Evolutionary conservation across 805 yeast genomes (phyloP).

Genomic region (Yarrowia divulgata): DNA sequence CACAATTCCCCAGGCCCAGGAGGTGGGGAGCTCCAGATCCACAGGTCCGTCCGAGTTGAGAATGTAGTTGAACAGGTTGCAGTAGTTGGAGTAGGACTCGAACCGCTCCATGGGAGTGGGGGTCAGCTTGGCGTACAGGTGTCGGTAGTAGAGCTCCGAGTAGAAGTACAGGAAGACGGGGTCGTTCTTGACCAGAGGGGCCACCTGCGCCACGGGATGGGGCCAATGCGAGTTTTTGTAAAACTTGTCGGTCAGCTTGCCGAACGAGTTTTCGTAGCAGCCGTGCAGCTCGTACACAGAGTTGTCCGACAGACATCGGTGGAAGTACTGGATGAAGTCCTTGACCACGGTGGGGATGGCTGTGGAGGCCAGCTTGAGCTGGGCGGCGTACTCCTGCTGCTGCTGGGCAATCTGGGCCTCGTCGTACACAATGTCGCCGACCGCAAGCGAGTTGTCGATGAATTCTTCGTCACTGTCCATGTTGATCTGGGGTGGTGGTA

Average conservation of each 20-base stretch:
- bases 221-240: constrained; percentile 58
- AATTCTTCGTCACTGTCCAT: constrained; percentile 39
- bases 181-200: constrained; percentile 56
- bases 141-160: constrained; percentile 60
- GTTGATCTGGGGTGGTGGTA: neutral
- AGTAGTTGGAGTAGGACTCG: constrained; percentile 59
- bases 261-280: constrained; percentile 57
- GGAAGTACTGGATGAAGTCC: constrained; percentile 55
- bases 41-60: constrained; percentile 56
- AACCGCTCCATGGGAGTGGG: constrained; percentile 57
- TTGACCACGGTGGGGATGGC: constrained; percentile 56
- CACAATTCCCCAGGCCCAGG: constrained; percentile 62
- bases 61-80: constrained; percentile 57
- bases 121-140: constrained; percentile 55
- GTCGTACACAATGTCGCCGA: constrained; percentile 44
- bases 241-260: constrained; percentile 56
- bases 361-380: constrained; percentile 44
- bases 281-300: constrained; percentile 55
- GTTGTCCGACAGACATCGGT: constrained; percentile 54
- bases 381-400: constrained; percentile 47
- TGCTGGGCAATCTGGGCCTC: constrained; percentile 49
- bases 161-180: constrained; percentile 56
- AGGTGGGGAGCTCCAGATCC: constrained; percentile 56
- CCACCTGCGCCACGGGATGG: constrained; percentile 54
- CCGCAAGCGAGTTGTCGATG: constrained; percentile 39